Base-by-base conservation (phyloP, 805 yeast species). In the Metschnikowia corniflorae region DNA sequence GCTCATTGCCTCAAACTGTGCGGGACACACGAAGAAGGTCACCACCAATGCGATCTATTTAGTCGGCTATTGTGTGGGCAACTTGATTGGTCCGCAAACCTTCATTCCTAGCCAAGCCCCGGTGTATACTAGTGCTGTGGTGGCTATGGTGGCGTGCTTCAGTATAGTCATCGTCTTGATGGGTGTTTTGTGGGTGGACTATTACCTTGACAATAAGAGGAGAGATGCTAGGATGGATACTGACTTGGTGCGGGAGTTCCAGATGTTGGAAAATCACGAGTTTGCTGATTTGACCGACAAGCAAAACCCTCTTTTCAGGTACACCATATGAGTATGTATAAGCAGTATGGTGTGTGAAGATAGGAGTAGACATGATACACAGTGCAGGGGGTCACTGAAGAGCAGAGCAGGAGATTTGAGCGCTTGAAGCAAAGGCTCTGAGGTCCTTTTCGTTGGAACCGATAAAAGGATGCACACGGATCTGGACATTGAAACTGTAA, bases 21-120 rank as follows among this genome's bases (percentile, higher is more conserved):
- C 75, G 6, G 84, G 84, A 7, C 72, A 70, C 49, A 76, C 83
- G 8, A 78, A 78, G 59, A 76, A 75, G 51, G 55, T 65, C 31
- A 61, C 72, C 2, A 68, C 63, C 2, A 73, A 65, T 49, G 71
- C 76, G 2, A 44, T 71, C 20, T 55, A 61, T 39, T 61, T 77
- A 26, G 50, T 77, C 32, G 73, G 71, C 5, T 75, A 68, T 55
- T 71, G 78, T 52, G 71, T 63, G 7, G 82, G 82, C 16, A 78
- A 76, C 49, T 57, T 74, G 31, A 57, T 67, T 32, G 82, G 82
- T 2, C 80, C 82, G 1, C 78, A 73, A 43, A 61, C 76, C 4
- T 75, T 74, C 47, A 51, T 54, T 29, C 54, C 55, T 0, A 39
- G 33, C 1, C 70, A 75, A 46, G 71, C 74, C 2, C 77, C 77